These are phyloP conservation scores for Pestalotiopsis sp. DNA, from an alignment of 2,329 filamentous ascomycete species.

Conservation along the genomic window DNA sequence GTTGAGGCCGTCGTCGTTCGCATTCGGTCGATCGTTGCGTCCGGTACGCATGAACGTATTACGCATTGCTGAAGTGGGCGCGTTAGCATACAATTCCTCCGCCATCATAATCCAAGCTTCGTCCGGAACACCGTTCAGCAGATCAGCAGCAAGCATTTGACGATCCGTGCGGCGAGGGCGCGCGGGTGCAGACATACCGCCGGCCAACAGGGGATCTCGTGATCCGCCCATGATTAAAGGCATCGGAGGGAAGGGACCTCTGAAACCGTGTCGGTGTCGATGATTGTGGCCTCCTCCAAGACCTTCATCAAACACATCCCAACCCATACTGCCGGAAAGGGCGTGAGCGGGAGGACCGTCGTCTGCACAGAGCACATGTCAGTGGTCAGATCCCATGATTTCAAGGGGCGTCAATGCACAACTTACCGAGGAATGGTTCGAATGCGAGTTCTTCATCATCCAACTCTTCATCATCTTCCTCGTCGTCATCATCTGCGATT, in stretches of 20 bases:
- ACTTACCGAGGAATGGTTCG: conserved; percentile 59
- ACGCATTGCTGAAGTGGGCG: conserved; percentile 29
- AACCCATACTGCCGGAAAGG: conserved; percentile 50
- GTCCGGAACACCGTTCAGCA: too few species aligned
- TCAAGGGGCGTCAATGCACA: conserved; percentile 5
- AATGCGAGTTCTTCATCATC: conserved; percentile 68
- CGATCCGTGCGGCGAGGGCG: not conserved
- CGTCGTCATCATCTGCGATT: conserved; percentile 40
- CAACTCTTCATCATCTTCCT: conserved; percentile 69
- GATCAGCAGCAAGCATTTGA: too few species aligned
- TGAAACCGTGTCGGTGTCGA: conserved; percentile 56
- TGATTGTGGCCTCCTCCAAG: conserved; percentile 37
- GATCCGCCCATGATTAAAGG: conserved; percentile 32
- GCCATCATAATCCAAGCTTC: not conserved
- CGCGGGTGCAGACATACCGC: conserved; percentile 23
- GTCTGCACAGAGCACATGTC: conserved; percentile 28
- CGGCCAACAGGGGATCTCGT: conserved; percentile 27
- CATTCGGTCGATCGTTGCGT: conserved; percentile 55
- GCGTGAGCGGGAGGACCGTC: conserved; percentile 45
- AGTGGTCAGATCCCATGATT: not conserved
- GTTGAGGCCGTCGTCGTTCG: conserved; percentile 80
- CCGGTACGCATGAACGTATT: conserved; percentile 49
- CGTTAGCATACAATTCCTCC: not conserved
- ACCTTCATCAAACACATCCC: conserved; percentile 58
- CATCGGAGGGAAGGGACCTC: conserved; percentile 59